A percentile compares a stretch with the other conserved stretches of the same genome.
These are phyloP conservation scores for Exophiala mesophila DNA, from an alignment of 2,329 filamentous ascomycete species.

Conservation along the genomic window DNA sequence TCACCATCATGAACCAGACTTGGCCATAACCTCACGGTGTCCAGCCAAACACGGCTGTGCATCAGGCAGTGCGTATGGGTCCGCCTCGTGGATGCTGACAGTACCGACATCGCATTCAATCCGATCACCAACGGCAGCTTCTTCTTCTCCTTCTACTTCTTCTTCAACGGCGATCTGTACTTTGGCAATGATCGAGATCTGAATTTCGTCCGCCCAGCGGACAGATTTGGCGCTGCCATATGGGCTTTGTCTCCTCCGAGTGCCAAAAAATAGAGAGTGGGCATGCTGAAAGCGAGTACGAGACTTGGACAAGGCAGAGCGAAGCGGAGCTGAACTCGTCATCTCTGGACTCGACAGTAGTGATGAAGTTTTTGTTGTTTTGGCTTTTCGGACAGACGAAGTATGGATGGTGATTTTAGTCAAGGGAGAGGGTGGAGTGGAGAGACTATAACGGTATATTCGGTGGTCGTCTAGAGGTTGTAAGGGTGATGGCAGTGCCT, in stretches of 20 bases:
- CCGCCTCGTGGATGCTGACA: no score
- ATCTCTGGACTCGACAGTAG: background rate
- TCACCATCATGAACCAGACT: no score
- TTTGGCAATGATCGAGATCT: conserved; percentile 8
- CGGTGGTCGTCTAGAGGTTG: conserved; percentile 4
- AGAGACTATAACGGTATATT: conserved; percentile 5
- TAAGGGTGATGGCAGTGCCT: background rate
- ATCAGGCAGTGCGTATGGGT: no score
- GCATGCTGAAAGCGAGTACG: conserved; percentile 5
- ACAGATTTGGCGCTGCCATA: conserved; percentile 17
- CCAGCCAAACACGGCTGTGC: no score
- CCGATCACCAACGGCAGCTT: background rate
- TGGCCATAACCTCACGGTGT: no score
- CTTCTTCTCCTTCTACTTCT: background rate
- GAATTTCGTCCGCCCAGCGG: conserved; percentile 18
- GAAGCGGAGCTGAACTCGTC: conserved; percentile 7
- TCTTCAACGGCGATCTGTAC: conserved; percentile 6
- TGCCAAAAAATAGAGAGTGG: conserved; percentile 5
- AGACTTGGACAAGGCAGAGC: conserved; percentile 18
- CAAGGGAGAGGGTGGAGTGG: conserved; percentile 3
- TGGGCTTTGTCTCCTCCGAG: conserved; percentile 1
- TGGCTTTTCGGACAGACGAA: conserved; percentile 2
- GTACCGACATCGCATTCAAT: background rate
- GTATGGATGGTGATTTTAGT: conserved; percentile 16
- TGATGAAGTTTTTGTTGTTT: background rate